A percentile compares a stretch with the other conserved stretches of the same genome.
phyloP scores from a whole-genome alignment of 352 stramenopile genomes.

The Pythium biforme region DNA sequence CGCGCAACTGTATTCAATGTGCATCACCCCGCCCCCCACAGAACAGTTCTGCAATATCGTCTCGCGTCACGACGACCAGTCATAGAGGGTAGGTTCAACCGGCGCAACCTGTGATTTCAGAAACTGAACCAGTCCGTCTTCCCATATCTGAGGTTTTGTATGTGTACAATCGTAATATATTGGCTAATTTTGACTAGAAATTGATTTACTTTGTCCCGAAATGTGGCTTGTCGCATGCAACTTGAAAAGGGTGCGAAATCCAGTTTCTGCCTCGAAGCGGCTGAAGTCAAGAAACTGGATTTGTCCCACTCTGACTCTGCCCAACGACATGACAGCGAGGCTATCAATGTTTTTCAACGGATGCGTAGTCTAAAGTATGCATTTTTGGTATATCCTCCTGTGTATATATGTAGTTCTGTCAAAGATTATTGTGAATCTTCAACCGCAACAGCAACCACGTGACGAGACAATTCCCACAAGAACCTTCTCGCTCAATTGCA shows the following conservation, averaged over 20 bases:
- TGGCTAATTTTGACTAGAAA: neutral
- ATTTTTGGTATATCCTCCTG: too few relatives aligned
- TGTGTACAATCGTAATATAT: conserved; percentile 8
- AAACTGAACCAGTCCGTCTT: neutral
- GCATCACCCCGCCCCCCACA: neutral
- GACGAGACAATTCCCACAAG: conserved; percentile 3
- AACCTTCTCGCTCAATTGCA: conserved; percentile 1
- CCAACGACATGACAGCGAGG: neutral
- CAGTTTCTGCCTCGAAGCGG: conserved; percentile 10
- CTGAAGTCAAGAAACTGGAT: conserved; percentile 10
- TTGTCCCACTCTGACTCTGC: neutral
- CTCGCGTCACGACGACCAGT: conserved; percentile 12
- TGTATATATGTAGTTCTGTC: neutral
- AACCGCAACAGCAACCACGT: conserved; percentile 11
- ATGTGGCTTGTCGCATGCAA: conserved; percentile 12
- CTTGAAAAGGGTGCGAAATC: neutral
- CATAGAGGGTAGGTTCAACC: conserved; percentile 8
- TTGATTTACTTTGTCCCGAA: neutral
- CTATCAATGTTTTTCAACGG: neutral
- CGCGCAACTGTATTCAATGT: conserved; percentile 12
- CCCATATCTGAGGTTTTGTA: neutral
- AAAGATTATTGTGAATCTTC: conserved; percentile 13
- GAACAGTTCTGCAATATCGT: conserved; percentile 8
- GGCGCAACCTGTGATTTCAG: neutral
- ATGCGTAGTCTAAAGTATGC: neutral